Conservation (phyloP, 108 stramenopile genomes). For the Bacterosira constricta region DNA sequence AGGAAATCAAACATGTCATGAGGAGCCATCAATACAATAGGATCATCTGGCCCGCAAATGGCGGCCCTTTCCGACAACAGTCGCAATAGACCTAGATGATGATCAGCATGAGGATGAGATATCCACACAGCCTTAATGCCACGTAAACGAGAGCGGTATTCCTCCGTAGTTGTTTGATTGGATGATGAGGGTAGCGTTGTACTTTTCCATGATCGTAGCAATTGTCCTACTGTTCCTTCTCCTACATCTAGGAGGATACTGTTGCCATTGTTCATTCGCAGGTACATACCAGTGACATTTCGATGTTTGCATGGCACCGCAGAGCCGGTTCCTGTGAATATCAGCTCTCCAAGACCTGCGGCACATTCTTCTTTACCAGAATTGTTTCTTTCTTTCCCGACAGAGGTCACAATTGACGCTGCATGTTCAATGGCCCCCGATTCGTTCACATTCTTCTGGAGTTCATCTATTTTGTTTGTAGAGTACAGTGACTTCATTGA, state of each 20-base stretch:
- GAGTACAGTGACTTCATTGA: constrained; percentile 35
- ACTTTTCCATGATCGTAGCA: constrained; percentile 70
- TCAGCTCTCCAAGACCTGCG: constrained; percentile 55
- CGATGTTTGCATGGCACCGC: constrained; percentile 98
- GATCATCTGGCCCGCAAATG: constrained; percentile 43
- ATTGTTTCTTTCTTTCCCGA: neutral
- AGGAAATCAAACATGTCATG: constrained; percentile 73
- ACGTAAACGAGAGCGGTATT: constrained; percentile 40
- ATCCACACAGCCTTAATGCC: constrained; percentile 93
- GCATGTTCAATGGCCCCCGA: constrained; percentile 35
- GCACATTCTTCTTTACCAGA: neutral
- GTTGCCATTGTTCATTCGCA: constrained; percentile 63
- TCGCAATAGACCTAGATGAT: constrained; percentile 92
- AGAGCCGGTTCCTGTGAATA: constrained; percentile 96
- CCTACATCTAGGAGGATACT: constrained; percentile 91
- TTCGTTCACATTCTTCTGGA: constrained; percentile 20
- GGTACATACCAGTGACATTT: constrained; percentile 92
- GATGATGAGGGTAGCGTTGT: neutral
- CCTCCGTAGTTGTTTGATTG: constrained; percentile 20
- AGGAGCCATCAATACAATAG: constrained; percentile 89
- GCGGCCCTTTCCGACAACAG: constrained; percentile 71
- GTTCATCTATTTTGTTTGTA: constrained; percentile 6
- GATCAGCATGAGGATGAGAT: constrained; percentile 98
- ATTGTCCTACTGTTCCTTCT: constrained; percentile 95
- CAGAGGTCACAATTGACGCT: neutral